These are phyloP conservation scores for Wickerhamiella musiphila DNA, from an alignment of 805 yeast species.

Conservation along the genomic window DNA sequence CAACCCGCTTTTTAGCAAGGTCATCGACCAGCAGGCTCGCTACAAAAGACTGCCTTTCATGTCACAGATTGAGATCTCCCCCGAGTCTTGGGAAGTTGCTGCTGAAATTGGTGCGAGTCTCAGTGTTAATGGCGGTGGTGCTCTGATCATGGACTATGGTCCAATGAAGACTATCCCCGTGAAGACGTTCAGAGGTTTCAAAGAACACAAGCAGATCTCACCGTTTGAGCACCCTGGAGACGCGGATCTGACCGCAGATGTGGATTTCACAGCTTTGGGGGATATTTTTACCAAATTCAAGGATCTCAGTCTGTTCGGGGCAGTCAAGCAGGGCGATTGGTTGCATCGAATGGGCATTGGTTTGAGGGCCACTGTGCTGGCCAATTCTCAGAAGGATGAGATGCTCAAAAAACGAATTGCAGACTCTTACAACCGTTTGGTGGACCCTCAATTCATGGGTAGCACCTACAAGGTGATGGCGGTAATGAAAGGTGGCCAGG, in stretches of 20 bases:
- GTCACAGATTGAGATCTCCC: slow-evolving; percentile 53
- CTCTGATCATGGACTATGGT: slow-evolving; percentile 66
- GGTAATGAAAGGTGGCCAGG: slow-evolving; percentile 15
- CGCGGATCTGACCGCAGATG: slow-evolving; percentile 71
- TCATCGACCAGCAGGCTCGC: slow-evolving; percentile 21
- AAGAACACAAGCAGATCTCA: slow-evolving; percentile 51
- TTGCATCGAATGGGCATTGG: slow-evolving; percentile 60
- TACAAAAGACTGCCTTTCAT: slow-evolving; percentile 36
- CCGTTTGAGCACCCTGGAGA: slow-evolving; percentile 65
- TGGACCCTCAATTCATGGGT: slow-evolving; percentile 59
- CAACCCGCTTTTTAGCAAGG: slow-evolving; percentile 5
- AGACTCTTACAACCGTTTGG: slow-evolving; percentile 42
- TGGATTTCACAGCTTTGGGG: slow-evolving; percentile 51
- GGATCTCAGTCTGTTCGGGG: slow-evolving; percentile 30
- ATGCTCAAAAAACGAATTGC: slow-evolving; percentile 34
- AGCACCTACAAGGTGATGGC: slow-evolving; percentile 56
- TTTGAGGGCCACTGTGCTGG: slow-evolving; percentile 35
- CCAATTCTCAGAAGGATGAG: slow-evolving; percentile 25
- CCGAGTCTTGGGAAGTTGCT: slow-evolving; percentile 49
- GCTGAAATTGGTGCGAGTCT: slow-evolving; percentile 33
- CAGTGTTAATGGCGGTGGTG: slow-evolving; percentile 35
- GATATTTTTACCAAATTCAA: slow-evolving; percentile 20
- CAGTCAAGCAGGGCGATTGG: slow-evolving; percentile 66
- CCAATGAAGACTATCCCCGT: slow-evolving; percentile 43
- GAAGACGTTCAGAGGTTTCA: slow-evolving; percentile 59